Evolutionary conservation across 2,329 filamentous ascomycete species (phyloP).

Genomic region (Geoglossum cookeanum): DNA sequence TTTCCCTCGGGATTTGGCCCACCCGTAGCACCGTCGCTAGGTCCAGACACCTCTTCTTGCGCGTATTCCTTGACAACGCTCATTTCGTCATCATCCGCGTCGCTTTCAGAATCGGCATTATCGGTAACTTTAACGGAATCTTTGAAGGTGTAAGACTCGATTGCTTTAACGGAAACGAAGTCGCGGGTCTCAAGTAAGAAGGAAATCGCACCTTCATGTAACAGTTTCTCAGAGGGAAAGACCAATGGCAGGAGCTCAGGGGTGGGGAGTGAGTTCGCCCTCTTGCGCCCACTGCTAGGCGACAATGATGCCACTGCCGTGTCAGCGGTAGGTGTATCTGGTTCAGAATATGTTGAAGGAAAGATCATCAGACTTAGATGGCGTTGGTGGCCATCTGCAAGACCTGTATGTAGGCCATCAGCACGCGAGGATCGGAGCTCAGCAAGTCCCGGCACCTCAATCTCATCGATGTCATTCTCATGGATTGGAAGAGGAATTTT

Average conservation of each 20-base stretch:
- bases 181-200: not conserved
- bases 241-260: not conserved
- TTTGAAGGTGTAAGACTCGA: not conserved
- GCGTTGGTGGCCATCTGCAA: slow-evolving; percentile 9
- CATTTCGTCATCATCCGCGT: not conserved
- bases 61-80: not conserved
- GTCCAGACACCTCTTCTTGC: not conserved
- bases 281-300: not conserved
- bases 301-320: not conserved
- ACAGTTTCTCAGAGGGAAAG: not conserved
- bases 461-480: slow-evolving; percentile 55
- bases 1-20: not conserved
- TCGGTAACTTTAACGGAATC: not conserved
- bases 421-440: not conserved
- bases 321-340: not conserved
- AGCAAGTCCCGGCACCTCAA: slow-evolving; percentile 47
- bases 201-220: not conserved
- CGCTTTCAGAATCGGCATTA: not conserved
- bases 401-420: not conserved
- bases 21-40: not conserved
- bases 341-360: slow-evolving; percentile 10
- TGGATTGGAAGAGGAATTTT: slow-evolving; percentile 49
- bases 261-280: not conserved
- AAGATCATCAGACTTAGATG: slow-evolving; percentile 25
- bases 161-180: not conserved